Conservation (phyloP, 2,329 filamentous ascomycete genomes). For the Xylariaceae sp. region DNA sequence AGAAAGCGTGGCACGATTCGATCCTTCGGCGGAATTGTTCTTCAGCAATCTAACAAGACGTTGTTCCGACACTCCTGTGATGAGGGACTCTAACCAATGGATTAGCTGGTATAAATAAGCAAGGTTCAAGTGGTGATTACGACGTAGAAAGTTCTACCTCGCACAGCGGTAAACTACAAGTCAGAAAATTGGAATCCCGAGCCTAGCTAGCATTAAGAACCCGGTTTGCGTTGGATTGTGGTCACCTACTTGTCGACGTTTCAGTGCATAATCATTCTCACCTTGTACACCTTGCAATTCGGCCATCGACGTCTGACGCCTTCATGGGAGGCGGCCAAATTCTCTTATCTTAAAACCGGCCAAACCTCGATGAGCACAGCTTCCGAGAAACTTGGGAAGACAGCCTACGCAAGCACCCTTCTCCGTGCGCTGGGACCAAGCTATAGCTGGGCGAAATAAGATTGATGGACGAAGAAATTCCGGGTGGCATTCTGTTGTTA, state of each 20-base stretch:
- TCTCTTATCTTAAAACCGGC: conserved; percentile 13
- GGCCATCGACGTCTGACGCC: conserved; percentile 8
- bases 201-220: conserved; percentile 13
- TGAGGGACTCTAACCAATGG: conserved; percentile 15
- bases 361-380: background rate
- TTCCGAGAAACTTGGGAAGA: background rate
- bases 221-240: conserved; percentile 5
- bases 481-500: background rate
- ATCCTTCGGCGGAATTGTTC: conserved; percentile 7
- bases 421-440: background rate
- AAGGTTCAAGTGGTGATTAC: conserved; percentile 11
- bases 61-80: conserved; percentile 14
- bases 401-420: background rate
- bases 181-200: conserved; percentile 15
- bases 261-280: conserved; percentile 15
- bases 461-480: background rate
- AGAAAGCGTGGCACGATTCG: conserved; percentile 2
- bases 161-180: conserved; percentile 21
- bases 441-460: background rate
- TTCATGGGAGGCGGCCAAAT: background rate
- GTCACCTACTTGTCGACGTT: conserved; percentile 16
- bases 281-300: conserved; percentile 13
- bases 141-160: conserved; percentile 13
- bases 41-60: conserved; percentile 20
- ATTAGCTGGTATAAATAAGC: conserved; percentile 23